phyloP scores from a whole-genome alignment of 352 stramenopile genomes.

The Pythium aphanidermatum region DNA sequence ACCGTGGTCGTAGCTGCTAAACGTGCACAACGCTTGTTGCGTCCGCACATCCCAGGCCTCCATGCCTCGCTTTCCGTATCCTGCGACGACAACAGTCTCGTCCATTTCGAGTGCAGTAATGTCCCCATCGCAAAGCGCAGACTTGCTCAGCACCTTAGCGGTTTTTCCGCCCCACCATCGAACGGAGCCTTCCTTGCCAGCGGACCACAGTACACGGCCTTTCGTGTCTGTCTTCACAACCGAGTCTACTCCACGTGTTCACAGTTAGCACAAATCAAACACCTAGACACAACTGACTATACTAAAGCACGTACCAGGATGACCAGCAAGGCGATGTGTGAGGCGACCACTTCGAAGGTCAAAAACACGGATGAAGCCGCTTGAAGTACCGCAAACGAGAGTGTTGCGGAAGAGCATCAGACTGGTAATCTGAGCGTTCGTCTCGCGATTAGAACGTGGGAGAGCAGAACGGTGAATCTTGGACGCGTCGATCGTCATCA shows the following conservation, averaged over 20 bases:
- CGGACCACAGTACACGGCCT: slow-evolving; percentile 80
- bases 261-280: slow-evolving; percentile 3
- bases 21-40: slow-evolving; percentile 80
- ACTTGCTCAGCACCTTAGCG: slow-evolving; percentile 83
- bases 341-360: slow-evolving; percentile 73
- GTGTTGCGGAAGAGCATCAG: slow-evolving; percentile 87
- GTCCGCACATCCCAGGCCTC: slow-evolving; percentile 86
- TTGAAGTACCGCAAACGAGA: slow-evolving; percentile 82
- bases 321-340: slow-evolving; percentile 75
- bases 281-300: neutral
- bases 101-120: slow-evolving; percentile 86
- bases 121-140: slow-evolving; percentile 59
- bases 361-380: slow-evolving; percentile 83
- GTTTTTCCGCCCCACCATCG: slow-evolving; percentile 88
- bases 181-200: slow-evolving; percentile 72
- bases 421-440: slow-evolving; percentile 75
- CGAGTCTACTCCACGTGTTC: slow-evolving; percentile 59
- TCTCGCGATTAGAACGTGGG: slow-evolving; percentile 52
- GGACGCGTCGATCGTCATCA: slow-evolving; percentile 65
- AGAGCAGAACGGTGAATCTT: slow-evolving; percentile 85
- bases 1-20: slow-evolving; percentile 66
- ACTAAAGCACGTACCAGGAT: slow-evolving; percentile 48
- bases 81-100: slow-evolving; percentile 81
- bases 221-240: slow-evolving; percentile 82
- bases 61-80: slow-evolving; percentile 79